Percentiles rank a stretch among this genome's conserved stretches.
Evolutionary conservation across 768 basidiomycete species (phyloP).

Genomic region (Dacryopinax spathularia): DNA sequence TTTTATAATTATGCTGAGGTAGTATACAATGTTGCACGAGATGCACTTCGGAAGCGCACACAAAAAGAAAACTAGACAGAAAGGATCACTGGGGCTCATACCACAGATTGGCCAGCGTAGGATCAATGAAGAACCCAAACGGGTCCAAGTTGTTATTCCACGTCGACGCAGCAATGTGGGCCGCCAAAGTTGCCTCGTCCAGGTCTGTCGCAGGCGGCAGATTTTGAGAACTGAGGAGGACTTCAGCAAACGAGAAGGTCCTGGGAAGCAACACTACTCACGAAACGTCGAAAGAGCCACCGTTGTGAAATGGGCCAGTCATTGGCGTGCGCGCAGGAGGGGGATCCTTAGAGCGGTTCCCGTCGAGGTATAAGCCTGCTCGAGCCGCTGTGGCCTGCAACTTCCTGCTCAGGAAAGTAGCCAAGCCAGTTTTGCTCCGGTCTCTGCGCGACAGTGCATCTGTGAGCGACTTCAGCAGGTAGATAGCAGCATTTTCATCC

Average conservation of each 20-base stretch:
- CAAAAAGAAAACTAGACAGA: no score
- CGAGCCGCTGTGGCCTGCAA: not conserved
- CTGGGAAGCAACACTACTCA: not conserved
- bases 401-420: not conserved
- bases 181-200: not conserved
- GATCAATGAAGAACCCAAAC: not conserved
- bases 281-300: not conserved
- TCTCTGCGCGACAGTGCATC: not conserved
- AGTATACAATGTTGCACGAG: no score
- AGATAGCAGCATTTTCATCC: not conserved
- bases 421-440: not conserved
- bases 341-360: not conserved
- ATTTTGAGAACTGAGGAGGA: not conserved
- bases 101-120: not conserved
- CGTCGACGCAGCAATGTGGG: not conserved
- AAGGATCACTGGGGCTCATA: not conserved
- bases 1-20: no score
- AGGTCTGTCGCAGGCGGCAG: not conserved
- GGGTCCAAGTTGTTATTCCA: not conserved
- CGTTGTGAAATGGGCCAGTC: conserved; percentile 1
- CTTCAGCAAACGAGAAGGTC: not conserved
- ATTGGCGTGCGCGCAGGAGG: not conserved
- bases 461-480: not conserved
- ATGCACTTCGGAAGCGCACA: no score
- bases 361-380: not conserved